Evolutionary conservation across 306 rosid species (phyloP).

Genomic region (Fagus sylvatica): DNA sequence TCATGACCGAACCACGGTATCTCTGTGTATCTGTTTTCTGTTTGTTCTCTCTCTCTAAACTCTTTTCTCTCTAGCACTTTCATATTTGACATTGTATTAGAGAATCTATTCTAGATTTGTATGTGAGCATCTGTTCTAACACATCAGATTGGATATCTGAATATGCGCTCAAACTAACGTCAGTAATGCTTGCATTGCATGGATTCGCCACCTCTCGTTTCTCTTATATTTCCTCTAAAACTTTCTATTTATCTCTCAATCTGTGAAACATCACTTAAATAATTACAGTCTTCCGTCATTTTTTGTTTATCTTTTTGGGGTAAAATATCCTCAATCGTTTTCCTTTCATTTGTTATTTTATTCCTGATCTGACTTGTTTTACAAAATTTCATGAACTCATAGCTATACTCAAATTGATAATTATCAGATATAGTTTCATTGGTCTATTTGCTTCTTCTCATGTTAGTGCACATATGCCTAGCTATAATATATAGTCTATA

Average conservation of each 20-base stretch:
- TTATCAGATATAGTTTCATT: neutral
- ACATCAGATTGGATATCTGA: constrained; percentile 37
- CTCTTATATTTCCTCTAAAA: neutral
- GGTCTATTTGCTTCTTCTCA: constrained; percentile 8
- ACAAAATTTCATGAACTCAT: constrained; percentile 1
- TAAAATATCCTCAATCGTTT: constrained; percentile 7
- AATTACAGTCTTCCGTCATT: neutral
- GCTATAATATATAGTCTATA: no score
- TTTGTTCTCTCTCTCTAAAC: no score
- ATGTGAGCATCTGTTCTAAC: no score
- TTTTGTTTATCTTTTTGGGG: neutral
- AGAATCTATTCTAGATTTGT: no score
- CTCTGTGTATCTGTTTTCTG: no score
- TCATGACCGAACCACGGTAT: no score
- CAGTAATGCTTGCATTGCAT: constrained; percentile 27
- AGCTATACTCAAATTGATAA: neutral
- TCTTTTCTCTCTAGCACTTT: no score
- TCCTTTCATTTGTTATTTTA: neutral
- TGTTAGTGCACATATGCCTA: neutral
- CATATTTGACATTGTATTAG: no score
- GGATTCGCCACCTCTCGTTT: constrained; percentile 37
- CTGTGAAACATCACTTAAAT: neutral
- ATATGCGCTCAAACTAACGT: constrained; percentile 39
- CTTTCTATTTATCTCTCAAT: neutral
- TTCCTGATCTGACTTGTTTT: neutral